Conservation (phyloP, 257 asterid species). For the Prunella vulgaris region DNA sequence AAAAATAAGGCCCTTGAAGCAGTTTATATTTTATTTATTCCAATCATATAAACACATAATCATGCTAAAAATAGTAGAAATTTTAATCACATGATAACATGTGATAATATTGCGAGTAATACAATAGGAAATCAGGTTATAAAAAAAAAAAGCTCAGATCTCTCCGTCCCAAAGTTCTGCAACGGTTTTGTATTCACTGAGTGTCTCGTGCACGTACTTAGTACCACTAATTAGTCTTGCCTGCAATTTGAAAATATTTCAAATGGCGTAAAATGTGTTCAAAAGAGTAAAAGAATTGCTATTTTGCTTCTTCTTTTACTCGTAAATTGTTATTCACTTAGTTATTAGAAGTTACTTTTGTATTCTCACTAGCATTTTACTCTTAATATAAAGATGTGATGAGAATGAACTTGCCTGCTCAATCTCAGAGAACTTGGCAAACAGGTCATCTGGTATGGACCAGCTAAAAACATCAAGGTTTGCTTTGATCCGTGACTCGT, state of each 20-base stretch:
- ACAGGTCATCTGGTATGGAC: constrained; percentile 48
- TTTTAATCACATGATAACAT: not conserved
- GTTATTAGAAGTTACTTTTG: too few relatives aligned
- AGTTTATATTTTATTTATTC: too few relatives aligned
- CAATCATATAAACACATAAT: too few relatives aligned
- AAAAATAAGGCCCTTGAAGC: too few relatives aligned
- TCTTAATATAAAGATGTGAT: not conserved
- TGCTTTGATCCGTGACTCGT: constrained; percentile 45
- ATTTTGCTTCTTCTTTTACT: too few relatives aligned
- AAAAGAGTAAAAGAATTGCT: too few relatives aligned
- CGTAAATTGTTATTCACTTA: too few relatives aligned
- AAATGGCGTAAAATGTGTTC: not conserved
- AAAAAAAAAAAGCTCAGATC: constrained; percentile 23
- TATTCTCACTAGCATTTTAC: not conserved
- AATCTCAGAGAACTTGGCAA: constrained; percentile 39
- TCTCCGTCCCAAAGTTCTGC: constrained; percentile 88
- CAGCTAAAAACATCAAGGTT: constrained; percentile 49
- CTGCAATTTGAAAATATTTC: constrained; percentile 33
- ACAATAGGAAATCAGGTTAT: not conserved
- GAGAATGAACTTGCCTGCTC: constrained; percentile 43
- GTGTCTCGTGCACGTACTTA: constrained; percentile 44
- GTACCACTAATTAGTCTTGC: constrained; percentile 48
- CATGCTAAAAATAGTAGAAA: too few relatives aligned
- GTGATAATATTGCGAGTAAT: not conserved
- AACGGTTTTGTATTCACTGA: constrained; percentile 49